Evolutionary conservation across 257 asterid species (phyloP).

Genomic region (Anisodus acutangulus): DNA sequence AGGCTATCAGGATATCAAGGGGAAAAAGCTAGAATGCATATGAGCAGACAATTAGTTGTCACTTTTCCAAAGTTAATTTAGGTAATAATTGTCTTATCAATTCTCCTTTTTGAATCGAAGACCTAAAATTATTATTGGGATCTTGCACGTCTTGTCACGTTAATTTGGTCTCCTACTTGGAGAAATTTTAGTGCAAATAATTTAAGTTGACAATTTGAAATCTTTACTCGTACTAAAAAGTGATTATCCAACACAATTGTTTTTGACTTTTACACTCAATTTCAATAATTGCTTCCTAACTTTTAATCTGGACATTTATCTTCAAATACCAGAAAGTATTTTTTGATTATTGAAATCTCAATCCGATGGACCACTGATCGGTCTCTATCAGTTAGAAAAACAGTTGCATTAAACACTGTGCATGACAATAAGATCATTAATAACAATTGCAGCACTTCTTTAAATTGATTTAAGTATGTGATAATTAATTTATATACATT

Average conservation of each 20-base stretch:
- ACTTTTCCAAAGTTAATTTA: constrained; percentile 18
- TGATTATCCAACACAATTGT: neutral
- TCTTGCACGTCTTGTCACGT: constrained; percentile 12
- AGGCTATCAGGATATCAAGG: neutral
- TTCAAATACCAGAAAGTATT: constrained; percentile 2
- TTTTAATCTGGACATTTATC: constrained; percentile 10
- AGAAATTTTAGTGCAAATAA: neutral
- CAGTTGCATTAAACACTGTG: neutral
- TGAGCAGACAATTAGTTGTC: constrained; percentile 1
- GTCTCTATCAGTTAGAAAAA: constrained; percentile 7
- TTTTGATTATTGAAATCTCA: neutral
- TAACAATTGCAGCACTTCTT: neutral
- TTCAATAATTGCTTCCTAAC: constrained; percentile 6
- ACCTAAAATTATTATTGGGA: constrained; percentile 9
- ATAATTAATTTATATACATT: no score
- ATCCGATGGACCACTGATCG: neutral
- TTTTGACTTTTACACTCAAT: neutral
- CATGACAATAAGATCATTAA: neutral
- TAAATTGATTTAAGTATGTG: no score
- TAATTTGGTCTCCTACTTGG: neutral
- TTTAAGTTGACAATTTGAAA: constrained; percentile 25
- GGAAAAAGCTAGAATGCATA: neutral
- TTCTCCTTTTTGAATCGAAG: neutral
- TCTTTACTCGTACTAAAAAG: neutral
- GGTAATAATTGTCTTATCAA: neutral